These are phyloP conservation scores for Phytopythium sindhum DNA, from an alignment of 352 stramenopile genomes.

Conservation along the genomic window DNA sequence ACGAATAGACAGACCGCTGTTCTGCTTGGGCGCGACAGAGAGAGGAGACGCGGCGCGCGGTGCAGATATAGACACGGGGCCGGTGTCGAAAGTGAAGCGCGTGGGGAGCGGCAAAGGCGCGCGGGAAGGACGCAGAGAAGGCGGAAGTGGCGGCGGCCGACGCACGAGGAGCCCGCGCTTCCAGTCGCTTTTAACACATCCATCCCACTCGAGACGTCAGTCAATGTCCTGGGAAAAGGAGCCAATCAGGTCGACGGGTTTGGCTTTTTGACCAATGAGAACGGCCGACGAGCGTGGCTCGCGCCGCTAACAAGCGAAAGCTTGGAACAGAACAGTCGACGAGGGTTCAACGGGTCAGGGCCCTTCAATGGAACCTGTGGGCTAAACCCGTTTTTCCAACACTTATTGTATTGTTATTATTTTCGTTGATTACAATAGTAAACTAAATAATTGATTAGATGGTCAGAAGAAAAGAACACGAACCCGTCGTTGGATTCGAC, in stretches of 20 bases:
- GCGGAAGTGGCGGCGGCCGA: not conserved
- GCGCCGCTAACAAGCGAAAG: too few relatives aligned
- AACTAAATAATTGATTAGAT: too few relatives aligned
- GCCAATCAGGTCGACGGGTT: not conserved
- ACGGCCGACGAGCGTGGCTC: not conserved
- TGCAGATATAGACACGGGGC: not conserved
- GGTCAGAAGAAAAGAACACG: not conserved
- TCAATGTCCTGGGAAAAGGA: not conserved
- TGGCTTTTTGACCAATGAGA: not conserved
- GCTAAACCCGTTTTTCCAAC: too few relatives aligned
- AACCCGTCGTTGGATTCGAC: not conserved
- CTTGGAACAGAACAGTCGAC: not conserved
- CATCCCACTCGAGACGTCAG: not conserved
- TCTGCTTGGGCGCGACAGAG: not conserved
- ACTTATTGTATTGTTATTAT: too few relatives aligned
- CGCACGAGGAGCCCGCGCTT: not conserved
- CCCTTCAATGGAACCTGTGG: not conserved
- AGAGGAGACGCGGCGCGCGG: not conserved
- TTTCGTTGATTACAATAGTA: too few relatives aligned
- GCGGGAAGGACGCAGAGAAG: slow-evolving; percentile 1
- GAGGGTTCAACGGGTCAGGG: not conserved
- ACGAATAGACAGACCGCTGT: not conserved
- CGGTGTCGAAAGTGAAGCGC: not conserved
- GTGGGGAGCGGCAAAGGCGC: not conserved
- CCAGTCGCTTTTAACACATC: slow-evolving; percentile 1